phyloP scores from a whole-genome alignment of 176 grass and related monocot genomes.

The Oryza meyeriana region DNA sequence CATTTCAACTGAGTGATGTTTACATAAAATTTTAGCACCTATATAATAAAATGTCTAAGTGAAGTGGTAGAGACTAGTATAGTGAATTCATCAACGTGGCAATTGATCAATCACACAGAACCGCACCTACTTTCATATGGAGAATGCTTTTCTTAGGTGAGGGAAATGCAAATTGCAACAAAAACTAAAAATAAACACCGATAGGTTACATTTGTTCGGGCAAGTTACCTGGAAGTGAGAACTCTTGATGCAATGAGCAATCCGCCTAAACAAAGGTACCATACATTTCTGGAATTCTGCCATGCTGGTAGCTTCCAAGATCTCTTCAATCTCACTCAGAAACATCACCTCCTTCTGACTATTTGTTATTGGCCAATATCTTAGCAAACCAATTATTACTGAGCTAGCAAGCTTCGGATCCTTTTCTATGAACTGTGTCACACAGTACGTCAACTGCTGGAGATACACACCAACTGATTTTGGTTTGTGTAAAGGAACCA shows the following conservation, averaged over 20 bases:
- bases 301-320: slow-evolving; percentile 69
- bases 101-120: background rate
- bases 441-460: slow-evolving; percentile 92
- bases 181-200: background rate
- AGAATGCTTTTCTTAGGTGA: background rate
- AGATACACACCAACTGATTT: slow-evolving; percentile 84
- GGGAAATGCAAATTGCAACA: slow-evolving; percentile 18
- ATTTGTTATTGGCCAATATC: slow-evolving; percentile 93
- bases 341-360: slow-evolving; percentile 99
- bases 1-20: background rate
- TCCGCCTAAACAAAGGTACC: slow-evolving; percentile 80
- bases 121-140: background rate
- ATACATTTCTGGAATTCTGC: slow-evolving; percentile 93
- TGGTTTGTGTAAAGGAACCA: slow-evolving; percentile 88
- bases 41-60: background rate
- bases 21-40: background rate
- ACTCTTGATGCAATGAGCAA: slow-evolving; percentile 79
- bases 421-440: slow-evolving; percentile 92
- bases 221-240: slow-evolving; percentile 83
- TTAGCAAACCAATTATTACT: slow-evolving; percentile 71
- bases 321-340: slow-evolving; percentile 91
- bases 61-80: background rate
- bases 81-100: background rate
- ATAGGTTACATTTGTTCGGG: background rate
- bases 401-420: slow-evolving; percentile 80